Base-by-base conservation (phyloP, 345 rosid species). In the Lepidium didymum region DNA sequence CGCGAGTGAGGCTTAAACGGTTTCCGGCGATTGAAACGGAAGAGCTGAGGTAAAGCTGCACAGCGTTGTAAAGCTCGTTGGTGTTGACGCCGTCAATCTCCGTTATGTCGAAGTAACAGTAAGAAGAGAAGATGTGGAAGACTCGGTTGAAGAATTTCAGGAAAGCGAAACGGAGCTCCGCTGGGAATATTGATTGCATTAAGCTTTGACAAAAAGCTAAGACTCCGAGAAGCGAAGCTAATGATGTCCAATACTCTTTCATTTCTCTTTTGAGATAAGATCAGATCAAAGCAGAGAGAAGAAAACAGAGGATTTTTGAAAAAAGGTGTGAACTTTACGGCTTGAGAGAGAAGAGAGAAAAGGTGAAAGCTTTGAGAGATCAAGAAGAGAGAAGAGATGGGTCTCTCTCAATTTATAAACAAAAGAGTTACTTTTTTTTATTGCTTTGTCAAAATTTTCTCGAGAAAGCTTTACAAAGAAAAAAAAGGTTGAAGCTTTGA, bases 1-100 rank as follows among this genome's bases (percentile, higher is more conserved):
- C 86, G 14, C 99, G 89, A 4, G 99, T 87, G 66, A 94, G 95
- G 74, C 88, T 87, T 43, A 88, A 43, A 31, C 92, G 97, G 91
- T 82, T 86, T 3, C 90, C 92, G 57, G 87, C 21, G 21, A 19
- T 19, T 19, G 21, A 19, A 19, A 19, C 21, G 21, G 21, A 19
- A 19, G 21, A 19, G 21, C 21, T 19, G 21, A 19, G 21, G 21
- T 19, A 19, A 19, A 19, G 21, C 21, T 19, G 21, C 21, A 19
- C 21, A 2, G 21, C 21, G 21, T 19, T 19, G 21, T 19, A 19
- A 19, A 19, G 21, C 21, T 19, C 21, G 21, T 19, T 19, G 21
- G 21, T 19, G 21, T 19, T 19, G 21, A 19, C 21, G 21, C 21
- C 21, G 21, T 19, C 21, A 19, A 19, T 19, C 21, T 19, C 21